Evolutionary conservation across 257 asterid genomes (phyloP), one percentile per base, ranked within the genome.

Genomic region (Capsicum chinense): DNA sequence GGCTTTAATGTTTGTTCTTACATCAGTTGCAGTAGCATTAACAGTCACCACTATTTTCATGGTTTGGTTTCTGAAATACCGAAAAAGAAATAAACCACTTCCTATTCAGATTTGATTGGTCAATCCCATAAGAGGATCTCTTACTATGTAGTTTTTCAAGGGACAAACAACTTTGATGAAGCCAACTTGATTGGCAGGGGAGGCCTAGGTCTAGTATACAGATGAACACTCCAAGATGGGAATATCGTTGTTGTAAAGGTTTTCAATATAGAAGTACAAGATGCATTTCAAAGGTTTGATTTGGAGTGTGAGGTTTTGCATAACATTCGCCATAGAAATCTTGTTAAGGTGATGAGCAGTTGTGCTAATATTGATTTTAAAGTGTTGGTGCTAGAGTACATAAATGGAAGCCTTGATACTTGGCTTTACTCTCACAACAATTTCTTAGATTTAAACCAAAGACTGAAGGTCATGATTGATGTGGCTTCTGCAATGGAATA

Each of bases 251-350:
- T 63, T 39, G 79, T 83, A 1, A 83, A 83, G 21, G 85, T 83
- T 44, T 83, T 79, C 60, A 81, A 81, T 50, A 10, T 37, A 8
- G 84, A 81, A 58, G 56, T 66, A 63, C 62, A 79, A 50, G 80
- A 16, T 62, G 79, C 70, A 79, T 11, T 57, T 9, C 64, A 42
- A 21, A 56, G 81, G 21, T 84, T 84, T 57, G 68, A 64, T 52
- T 83, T 9, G 37, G 80, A 84, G 59, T 84, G 86, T 78, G 26
- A 84, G 81, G 52, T 64, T 15, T 64, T 84, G 44, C 52, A 70
- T 13, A 79, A 76, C 70, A 56, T 84, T 64, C 84, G 87, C 5
- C 87, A 79, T 4, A 84, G 84, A 35, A 84, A 84, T 76, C 79
- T 84, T 47, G 79, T 79, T 33, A 56, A 79, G 59, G 84, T 84